Base-by-base conservation (phyloP, 176 grass and related monocot species). In the Coix lacrymajobi region DNA sequence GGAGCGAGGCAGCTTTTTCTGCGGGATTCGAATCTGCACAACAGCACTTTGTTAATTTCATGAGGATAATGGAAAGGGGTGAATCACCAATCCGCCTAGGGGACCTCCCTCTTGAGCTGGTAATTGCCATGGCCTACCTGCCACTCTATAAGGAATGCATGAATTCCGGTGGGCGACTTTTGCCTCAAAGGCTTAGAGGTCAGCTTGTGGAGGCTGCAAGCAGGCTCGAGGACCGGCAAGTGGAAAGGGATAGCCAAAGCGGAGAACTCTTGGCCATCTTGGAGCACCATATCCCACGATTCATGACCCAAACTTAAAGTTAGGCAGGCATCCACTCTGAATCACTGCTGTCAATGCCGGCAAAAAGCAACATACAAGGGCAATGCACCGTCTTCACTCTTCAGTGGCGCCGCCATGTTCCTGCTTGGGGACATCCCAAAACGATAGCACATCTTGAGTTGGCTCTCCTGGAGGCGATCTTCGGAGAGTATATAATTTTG, bases 181-280 rank as follows among this genome's bases (percentile, higher is more conserved):
- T 99, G 89, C 91, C 92, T 1, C 96, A 99, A 45, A 99, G 88
- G 73, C 83, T 99, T 62, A 94, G 96, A 90, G 93, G 96, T 46
- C 92, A 96, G 85, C 93, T 99, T 62, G 73, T 96, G 29, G 96
- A 99, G 83, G 96, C 93, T 38, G 91, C 90, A 39, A 88, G 73
- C 29, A 93, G 93, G 87, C 83, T 99, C 0, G 75, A 82, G 45
- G 88, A 87, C n/a, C 32, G 24, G 83, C 73, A 73, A 45, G 73
- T 94, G 28, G 91, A 96, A 43, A 89, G 71, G 62, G 83, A 58
- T 69, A 90, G 74, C 64, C 85, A 96, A 73, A 87, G 85, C 38
- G 84, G 62, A 66, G 91, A 99, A 76, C 91, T 99, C 38, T 57
- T 96, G 78, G 87, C 76, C 73, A 89, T 99, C 78, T 92, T 99